Evolutionary conservation across 1,284 basidiomycete genomes (phyloP).

Genomic region (Trichosporon sp.): DNA sequence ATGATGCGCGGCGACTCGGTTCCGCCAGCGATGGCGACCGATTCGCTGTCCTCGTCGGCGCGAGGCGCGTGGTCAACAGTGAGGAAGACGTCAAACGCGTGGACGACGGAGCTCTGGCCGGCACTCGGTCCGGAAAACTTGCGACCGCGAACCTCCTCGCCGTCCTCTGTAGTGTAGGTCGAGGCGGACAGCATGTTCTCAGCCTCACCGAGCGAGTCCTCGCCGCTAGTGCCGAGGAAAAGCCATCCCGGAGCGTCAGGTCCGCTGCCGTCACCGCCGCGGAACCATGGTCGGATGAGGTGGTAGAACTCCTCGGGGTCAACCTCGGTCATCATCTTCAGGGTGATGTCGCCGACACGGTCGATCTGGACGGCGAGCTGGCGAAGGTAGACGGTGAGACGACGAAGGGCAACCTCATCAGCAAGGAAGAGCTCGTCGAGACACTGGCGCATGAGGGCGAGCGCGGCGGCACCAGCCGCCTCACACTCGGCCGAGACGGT

Average conservation of each 20-base stretch:
- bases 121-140: constrained; percentile 82
- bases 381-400: constrained; percentile 69
- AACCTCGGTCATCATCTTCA: constrained; percentile 66
- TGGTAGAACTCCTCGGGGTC: constrained; percentile 78
- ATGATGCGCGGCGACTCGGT: constrained; percentile 12
- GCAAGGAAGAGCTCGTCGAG: constrained; percentile 90
- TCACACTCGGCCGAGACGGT: constrained; percentile 86
- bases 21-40: constrained; percentile 5
- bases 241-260: constrained; percentile 64
- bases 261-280: constrained; percentile 69
- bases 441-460: constrained; percentile 77
- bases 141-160: constrained; percentile 31
- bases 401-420: constrained; percentile 67
- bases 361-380: constrained; percentile 65
- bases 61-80: constrained; percentile 59
- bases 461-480: constrained; percentile 76
- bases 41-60: constrained; percentile 20
- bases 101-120: constrained; percentile 82
- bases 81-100: constrained; percentile 83
- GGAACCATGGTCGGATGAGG: constrained; percentile 86
- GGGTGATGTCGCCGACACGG: constrained; percentile 61
- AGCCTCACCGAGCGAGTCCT: constrained; percentile 53
- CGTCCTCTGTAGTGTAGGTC: constrained; percentile 9
- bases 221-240: constrained; percentile 69
- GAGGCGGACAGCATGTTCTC: constrained; percentile 21